These are phyloP conservation scores for Chondrus crispus DNA, from an alignment of 23 red algal genomes.

Conservation along the genomic window DNA sequence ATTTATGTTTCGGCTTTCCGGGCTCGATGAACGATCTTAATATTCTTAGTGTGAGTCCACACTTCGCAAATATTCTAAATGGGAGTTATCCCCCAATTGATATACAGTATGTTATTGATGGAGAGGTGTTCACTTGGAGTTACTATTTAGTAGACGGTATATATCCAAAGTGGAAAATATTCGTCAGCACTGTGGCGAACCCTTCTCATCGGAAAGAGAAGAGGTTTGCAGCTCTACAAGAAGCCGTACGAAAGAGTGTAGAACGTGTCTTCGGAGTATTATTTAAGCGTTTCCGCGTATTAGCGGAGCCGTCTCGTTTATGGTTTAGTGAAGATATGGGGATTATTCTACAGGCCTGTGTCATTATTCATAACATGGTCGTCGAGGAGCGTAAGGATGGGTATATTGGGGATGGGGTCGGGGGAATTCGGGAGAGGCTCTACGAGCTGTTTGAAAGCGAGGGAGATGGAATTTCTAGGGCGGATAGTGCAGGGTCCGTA, in stretches of 20 bases:
- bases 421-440: neutral
- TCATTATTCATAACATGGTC: conserved; percentile 13
- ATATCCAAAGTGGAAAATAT: neutral
- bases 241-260: neutral
- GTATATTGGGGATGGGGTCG: neutral
- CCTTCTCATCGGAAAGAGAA: neutral
- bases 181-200: neutral
- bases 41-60: neutral
- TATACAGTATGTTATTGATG: neutral
- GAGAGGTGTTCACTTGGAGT: neutral
- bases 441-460: too few relatives aligned
- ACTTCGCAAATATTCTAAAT: neutral
- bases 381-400: neutral
- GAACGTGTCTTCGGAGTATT: conserved; percentile 43
- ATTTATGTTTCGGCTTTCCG: neutral
- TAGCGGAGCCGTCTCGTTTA: neutral
- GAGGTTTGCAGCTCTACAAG: neutral
- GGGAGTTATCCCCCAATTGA: neutral
- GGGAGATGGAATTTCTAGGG: too few relatives aligned
- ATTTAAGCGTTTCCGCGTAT: neutral
- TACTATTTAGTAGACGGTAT: conserved; percentile 14
- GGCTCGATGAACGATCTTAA: conserved; percentile 8
- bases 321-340: neutral
- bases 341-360: neutral
- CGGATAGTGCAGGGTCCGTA: too few relatives aligned